phyloP scores from a whole-genome alignment of 805 yeast genomes.

The Ogataea haglerorum region DNA sequence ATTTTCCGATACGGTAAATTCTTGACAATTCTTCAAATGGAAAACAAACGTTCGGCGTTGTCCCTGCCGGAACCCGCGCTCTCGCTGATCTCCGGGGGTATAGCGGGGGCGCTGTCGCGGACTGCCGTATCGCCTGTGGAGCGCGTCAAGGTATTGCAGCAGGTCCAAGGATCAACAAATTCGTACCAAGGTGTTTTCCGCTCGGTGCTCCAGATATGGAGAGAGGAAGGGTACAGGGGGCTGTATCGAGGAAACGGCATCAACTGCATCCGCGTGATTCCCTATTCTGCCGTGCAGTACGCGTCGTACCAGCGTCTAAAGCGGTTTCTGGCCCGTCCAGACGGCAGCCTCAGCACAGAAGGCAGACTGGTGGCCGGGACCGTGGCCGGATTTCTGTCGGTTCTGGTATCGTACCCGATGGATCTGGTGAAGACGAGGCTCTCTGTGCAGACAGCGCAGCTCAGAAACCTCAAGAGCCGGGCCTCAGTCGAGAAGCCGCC shows the following conservation, averaged over 20 bases:
- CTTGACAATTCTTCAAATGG: not conserved
- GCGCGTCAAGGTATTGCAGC: constrained; percentile 86
- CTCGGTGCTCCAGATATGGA: constrained; percentile 74
- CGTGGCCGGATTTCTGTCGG: constrained; percentile 76
- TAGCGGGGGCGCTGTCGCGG: constrained; percentile 78
- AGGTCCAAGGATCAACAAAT: constrained; percentile 61
- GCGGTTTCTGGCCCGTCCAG: constrained; percentile 31
- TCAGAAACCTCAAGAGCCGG: constrained; percentile 45
- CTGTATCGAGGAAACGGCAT: constrained; percentile 86
- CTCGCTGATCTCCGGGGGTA: constrained; percentile 68
- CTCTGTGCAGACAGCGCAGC: constrained; percentile 79
- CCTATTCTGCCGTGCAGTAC: constrained; percentile 93
- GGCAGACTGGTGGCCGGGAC: constrained; percentile 77
- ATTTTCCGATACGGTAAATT: not conserved
- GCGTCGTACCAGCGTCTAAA: constrained; percentile 72
- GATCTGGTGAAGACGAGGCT: constrained; percentile 88
- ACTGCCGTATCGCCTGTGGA: constrained; percentile 95
- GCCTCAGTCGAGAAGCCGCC: constrained; percentile 49
- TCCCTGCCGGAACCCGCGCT: constrained; percentile 47
- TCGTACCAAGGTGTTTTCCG: constrained; percentile 63
- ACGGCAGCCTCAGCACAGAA: constrained; percentile 41
- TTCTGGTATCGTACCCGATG: constrained; percentile 83
- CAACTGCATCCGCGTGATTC: constrained; percentile 86
- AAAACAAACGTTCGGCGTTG: not conserved
- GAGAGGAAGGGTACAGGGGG: constrained; percentile 90